phyloP scores from a whole-genome alignment of 257 asterid species.

The Forsythia viridissima region DNA sequence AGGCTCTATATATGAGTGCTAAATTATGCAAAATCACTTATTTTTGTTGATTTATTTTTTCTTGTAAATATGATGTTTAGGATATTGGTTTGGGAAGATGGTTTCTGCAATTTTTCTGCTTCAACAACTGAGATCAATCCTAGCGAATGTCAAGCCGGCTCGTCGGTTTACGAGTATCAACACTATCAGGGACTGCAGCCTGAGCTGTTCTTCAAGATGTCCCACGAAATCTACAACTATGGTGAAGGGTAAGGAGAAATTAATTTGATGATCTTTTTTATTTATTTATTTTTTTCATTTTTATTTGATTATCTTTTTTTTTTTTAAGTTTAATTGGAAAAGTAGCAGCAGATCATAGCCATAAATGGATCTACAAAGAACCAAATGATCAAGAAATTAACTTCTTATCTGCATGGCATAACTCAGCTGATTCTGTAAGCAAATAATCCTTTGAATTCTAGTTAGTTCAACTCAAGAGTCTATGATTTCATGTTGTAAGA shows the following conservation, averaged over 20 bases:
- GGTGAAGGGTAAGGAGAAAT: constrained; percentile 79
- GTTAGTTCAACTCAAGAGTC: background rate
- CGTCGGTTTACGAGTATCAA: constrained; percentile 53
- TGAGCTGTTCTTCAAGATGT: constrained; percentile 98
- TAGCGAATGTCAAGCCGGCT: constrained; percentile 41
- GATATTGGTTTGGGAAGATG: constrained; percentile 99
- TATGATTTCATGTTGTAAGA: constrained; percentile 2
- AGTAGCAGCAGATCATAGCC: constrained; percentile 99
- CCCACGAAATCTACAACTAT: constrained; percentile 98
- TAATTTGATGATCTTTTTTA: background rate
- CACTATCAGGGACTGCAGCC: constrained; percentile 86
- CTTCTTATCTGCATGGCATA: constrained; percentile 99
- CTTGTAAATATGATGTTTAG: constrained; percentile 28
- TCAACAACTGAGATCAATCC: constrained; percentile 62
- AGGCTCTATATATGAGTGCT: too few relatives aligned
- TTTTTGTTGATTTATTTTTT: background rate
- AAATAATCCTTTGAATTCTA: background rate
- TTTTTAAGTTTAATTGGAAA: constrained; percentile 75
- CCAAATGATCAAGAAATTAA: constrained; percentile 91
- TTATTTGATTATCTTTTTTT: background rate
- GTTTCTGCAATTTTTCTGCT: constrained; percentile 95
- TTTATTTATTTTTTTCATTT: background rate
- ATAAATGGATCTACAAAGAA: constrained; percentile 95
- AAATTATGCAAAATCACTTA: background rate
- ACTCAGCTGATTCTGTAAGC: constrained; percentile 92